Base-by-base conservation (phyloP, 2,329 filamentous ascomycete genomes). In the Aspergillus pseudonomiae region DNA sequence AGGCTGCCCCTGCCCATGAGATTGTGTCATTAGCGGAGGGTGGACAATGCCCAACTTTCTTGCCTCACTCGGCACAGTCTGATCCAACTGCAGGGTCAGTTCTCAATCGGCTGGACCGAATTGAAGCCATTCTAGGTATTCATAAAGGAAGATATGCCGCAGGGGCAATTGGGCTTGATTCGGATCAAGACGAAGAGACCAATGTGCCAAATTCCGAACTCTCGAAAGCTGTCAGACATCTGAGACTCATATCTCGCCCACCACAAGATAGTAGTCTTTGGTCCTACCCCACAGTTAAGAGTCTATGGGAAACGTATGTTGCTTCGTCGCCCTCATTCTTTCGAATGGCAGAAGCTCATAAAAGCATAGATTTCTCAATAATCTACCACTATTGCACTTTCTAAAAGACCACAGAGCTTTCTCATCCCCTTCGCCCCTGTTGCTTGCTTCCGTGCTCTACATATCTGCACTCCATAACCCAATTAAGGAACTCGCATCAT, bases 301-400 rank as follows among this genome's bases (percentile, higher is more conserved):
- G 64, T 9, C 50, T 74, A 41, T 74, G 72, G 72, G 66, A 59
- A 58, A 69, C 69, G 72, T 74, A 64, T 60, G 72, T 65, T 24
- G 24, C 57, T 12, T 30, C 46, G 16, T 5, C 4, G 6, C 14
- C 52, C 30, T 54, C 24, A 34, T 36, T 21, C n/a, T n/a, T 54
- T 10, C 32, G 36, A 9, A n/a, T 55, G 19, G 14, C 48, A 59
- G 67, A 24, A 69, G 32, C 39, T 19, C 14, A 54, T 54, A n/a
- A n/a, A 16, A 21, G 11, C 7, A 11, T 34, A 74, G 72, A 21
- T 74, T 74, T 50, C 53, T 74, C 16, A 66, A 70, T 19, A 68
- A 74, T 34, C 62, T 74, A 21, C 72, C 72, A 11, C 67, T 74
- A 28, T 65, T 74, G 21, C 73, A 74, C 32, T 74, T 74, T 36